Evolutionary conservation across 306 rosid genomes (phyloP).

Genomic region (Citrullus colocynthis): DNA sequence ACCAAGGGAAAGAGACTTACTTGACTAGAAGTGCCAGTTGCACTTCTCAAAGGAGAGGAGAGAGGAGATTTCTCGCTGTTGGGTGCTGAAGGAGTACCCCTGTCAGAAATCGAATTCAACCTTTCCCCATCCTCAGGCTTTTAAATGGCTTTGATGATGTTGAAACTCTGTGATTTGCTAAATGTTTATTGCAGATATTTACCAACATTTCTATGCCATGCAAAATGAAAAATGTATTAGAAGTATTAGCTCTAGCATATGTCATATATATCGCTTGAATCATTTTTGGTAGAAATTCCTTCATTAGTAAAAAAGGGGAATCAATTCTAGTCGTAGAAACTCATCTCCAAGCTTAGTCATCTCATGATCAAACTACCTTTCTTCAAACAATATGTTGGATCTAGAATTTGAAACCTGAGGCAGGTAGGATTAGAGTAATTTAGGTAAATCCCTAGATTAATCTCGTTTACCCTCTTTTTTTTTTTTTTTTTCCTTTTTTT

Average conservation of each 20-base stretch:
- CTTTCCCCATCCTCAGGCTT: too few species aligned
- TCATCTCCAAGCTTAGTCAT: neutral
- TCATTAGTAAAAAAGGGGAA: neutral
- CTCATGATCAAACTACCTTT: neutral
- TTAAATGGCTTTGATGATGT: neutral
- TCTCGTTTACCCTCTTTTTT: too few species aligned
- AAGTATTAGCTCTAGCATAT: neutral
- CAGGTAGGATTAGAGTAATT: too few species aligned
- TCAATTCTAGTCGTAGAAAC: neutral
- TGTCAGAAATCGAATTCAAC: too few species aligned
- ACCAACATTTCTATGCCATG: neutral
- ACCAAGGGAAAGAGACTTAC: too few species aligned
- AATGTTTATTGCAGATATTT: neutral
- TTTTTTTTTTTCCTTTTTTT: too few species aligned
- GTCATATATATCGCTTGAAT: neutral
- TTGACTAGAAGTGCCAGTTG: too few species aligned
- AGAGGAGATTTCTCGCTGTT: too few species aligned
- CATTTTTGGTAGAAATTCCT: neutral
- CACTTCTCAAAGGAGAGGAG: too few species aligned
- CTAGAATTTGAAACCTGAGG: neutral
- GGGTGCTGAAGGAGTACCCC: too few species aligned
- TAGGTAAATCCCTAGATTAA: too few species aligned
- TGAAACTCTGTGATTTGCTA: neutral
- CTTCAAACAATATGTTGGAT: neutral
- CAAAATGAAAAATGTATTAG: neutral